phyloP scores from a whole-genome alignment of 1,284 basidiomycete genomes.

The Ganoderma resinaceum region DNA sequence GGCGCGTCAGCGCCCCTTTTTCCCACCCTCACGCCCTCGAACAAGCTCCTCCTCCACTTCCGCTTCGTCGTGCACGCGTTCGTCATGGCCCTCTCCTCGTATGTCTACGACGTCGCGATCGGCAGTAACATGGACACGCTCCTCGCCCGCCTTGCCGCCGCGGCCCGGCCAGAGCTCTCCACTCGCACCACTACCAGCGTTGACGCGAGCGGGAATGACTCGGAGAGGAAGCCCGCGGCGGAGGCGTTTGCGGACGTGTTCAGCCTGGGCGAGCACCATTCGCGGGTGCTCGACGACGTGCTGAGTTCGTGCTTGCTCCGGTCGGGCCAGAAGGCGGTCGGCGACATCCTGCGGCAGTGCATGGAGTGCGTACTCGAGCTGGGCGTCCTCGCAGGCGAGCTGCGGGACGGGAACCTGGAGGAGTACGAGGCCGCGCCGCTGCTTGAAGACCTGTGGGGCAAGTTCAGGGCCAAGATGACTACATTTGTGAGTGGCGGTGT shows the following conservation, averaged over 20 bases:
- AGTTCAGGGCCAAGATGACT: constrained; percentile 57
- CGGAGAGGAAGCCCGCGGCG: not conserved
- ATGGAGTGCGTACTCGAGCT: constrained; percentile 77
- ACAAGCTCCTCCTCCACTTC: constrained; percentile 66
- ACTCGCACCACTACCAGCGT: constrained; percentile 9
- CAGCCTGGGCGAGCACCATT: constrained; percentile 74
- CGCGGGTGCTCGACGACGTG: constrained; percentile 75
- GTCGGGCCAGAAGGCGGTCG: constrained; percentile 71
- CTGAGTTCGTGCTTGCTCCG: constrained; percentile 81
- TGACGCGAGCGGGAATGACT: not conserved
- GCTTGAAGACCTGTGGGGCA: constrained; percentile 59
- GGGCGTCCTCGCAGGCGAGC: constrained; percentile 70
- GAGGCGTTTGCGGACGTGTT: constrained; percentile 75
- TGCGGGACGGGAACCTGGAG: constrained; percentile 57
- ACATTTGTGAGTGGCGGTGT: constrained; percentile 33
- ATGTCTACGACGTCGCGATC: constrained; percentile 82
- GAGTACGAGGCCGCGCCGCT: constrained; percentile 66
- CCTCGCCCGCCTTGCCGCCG: constrained; percentile 42
- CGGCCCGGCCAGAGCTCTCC: constrained; percentile 37
- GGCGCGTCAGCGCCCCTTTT: constrained; percentile 57
- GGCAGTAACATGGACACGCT: constrained; percentile 78
- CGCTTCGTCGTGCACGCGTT: constrained; percentile 79
- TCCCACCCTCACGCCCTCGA: constrained; percentile 58
- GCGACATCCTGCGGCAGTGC: constrained; percentile 69
- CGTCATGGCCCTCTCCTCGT: constrained; percentile 66